phyloP scores from a whole-genome alignment of 805 yeast genomes.

The Wickerhamiella cacticola region DNA sequence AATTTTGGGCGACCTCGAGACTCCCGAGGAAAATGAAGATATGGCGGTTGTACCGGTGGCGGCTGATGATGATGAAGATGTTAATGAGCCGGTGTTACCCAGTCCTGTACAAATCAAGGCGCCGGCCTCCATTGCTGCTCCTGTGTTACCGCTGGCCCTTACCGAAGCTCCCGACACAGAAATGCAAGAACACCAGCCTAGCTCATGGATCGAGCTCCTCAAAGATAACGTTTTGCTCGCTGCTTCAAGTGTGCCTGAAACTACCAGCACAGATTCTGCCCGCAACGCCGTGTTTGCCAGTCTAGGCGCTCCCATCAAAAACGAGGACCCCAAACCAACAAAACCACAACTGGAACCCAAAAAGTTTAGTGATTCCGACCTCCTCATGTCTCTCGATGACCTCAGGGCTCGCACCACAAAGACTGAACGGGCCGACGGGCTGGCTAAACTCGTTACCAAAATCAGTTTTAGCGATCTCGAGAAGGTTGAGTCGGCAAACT shows the following conservation, averaged over 20 bases:
- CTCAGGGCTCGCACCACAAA: background rate
- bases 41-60: constrained; percentile 8
- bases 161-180: too few species aligned
- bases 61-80: background rate
- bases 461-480: background rate
- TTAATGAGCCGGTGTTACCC: too few species aligned
- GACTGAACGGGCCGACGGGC: background rate
- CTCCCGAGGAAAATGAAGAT: constrained; percentile 33
- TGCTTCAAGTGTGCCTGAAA: background rate
- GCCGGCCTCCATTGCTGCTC: too few species aligned
- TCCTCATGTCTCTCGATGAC: background rate
- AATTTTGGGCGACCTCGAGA: constrained; percentile 39
- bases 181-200: background rate
- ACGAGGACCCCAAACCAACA: background rate
- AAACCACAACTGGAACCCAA: background rate
- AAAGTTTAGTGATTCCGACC: background rate
- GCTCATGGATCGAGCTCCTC: background rate
- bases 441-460: background rate
- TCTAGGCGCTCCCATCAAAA: background rate
- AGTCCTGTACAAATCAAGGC: too few species aligned
- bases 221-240: background rate
- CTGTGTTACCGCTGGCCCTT: too few species aligned
- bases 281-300: constrained; percentile 1
- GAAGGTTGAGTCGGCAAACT: background rate
- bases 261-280: background rate